A percentile compares a stretch with the other conserved stretches of the same genome.
Evolutionary conservation across 2,329 filamentous ascomycete genomes (phyloP).

Genomic region (Pseudofabraea citricarpa): DNA sequence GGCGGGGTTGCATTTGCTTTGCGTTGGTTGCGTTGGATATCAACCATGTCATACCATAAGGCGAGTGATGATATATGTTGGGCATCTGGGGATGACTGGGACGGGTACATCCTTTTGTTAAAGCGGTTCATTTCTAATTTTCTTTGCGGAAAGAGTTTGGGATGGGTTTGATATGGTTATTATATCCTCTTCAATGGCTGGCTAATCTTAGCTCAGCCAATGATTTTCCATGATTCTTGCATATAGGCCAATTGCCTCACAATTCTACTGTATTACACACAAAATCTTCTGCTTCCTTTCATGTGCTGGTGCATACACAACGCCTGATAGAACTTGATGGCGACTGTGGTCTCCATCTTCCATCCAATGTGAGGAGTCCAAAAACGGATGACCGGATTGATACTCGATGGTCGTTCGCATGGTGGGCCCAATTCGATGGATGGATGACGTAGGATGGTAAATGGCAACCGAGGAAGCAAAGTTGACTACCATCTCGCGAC

Average conservation of each 20-base stretch:
- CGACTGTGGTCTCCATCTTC: no score
- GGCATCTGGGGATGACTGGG: conserved; percentile 2
- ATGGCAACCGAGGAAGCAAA: no score
- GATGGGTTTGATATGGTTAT: no score
- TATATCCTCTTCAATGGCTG: no score
- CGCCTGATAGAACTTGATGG: no score
- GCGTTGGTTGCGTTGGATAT: conserved; percentile 18
- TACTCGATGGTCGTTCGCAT: no score
- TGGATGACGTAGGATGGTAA: no score
- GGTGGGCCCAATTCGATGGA: no score
- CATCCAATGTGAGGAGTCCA: no score
- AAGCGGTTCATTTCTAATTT: neutral
- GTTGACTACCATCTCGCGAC: no score
- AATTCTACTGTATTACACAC: conserved; percentile 2
- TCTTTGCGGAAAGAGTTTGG: conserved; percentile 1
- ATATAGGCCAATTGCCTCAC: neutral
- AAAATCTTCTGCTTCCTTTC: neutral
- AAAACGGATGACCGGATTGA: no score
- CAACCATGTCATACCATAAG: conserved; percentile 2
- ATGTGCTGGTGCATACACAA: neutral
- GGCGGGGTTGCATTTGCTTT: conserved; percentile 8
- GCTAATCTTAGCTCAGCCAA: no score
- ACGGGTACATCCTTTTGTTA: conserved; percentile 1
- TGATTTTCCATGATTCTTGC: neutral
- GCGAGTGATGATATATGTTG: conserved; percentile 5